Base-by-base conservation (phyloP, 1,284 basidiomycete species). In the Exsudoporus floridanus region DNA sequence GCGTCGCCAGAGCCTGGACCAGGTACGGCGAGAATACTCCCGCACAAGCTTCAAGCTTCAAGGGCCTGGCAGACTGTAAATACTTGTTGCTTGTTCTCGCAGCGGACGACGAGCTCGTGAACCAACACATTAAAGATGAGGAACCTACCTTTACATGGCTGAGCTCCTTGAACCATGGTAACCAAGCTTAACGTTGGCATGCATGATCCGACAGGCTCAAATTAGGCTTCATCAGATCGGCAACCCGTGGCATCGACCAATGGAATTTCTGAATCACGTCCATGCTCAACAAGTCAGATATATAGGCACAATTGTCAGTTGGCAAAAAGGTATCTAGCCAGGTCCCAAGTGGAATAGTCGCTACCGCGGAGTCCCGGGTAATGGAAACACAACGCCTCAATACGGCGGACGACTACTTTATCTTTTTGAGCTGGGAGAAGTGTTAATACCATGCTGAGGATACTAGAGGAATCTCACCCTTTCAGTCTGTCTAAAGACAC, bases 401-500 rank as follows among this genome's bases (percentile, higher is more conserved):
- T 13, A 42, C n/a, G 18, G 14, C 50, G n/a, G 28, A 43, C 13
- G 16, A 34, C 45, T 68, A 88, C 71, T 84, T 85, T 71, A 88
- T 85, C 61, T 69, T 79, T 72, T 86, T 88, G 71, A 88, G 82
- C 86, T 88, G 56, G 47, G 64, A 44, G 36, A 37, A 39, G 48
- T 30, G 28, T 72, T 34, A 66, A 43, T 56, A 50, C 44, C 19
- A 7, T 27, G 16, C 10, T 50, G 21, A 23, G 31, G 30, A 54
- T 30, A 34, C 79, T 18, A 31, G 44, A 41, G 44, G 78, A 41
- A 27, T 14, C 65, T 54, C 63, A 90, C 89, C 64, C 78, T 80
- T 62, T 87, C 79, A 12, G 89, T 92, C 70, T 87, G 88, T 65
- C 75, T 76, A 71, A 79, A 79, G 57, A 92, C 77, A 58, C 74